These are phyloP conservation scores for Fraxinus cuspidata DNA, from an alignment of 257 asterid genomes.

Conservation along the genomic window DNA sequence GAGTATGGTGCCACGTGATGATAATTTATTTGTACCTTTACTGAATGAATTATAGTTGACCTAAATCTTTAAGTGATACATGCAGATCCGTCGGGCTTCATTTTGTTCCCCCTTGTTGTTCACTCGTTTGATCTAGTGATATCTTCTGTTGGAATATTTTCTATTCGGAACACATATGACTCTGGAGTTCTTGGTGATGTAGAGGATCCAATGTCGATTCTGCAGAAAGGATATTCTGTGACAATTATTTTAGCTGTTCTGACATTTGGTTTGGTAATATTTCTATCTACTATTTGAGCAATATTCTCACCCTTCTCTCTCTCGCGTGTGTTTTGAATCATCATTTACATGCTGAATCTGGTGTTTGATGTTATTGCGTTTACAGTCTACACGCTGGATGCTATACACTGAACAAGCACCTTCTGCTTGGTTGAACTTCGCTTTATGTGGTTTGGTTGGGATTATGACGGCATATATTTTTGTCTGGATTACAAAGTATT, in stretches of 20 bases:
- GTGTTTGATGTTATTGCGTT: slow-evolving; percentile 29
- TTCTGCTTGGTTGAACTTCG: slow-evolving; percentile 95
- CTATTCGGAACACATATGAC: slow-evolving; percentile 78
- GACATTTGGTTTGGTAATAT: slow-evolving; percentile 90
- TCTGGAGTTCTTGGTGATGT: slow-evolving; percentile 58
- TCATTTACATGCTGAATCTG: slow-evolving; percentile 28
- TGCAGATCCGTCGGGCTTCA: slow-evolving; percentile 99
- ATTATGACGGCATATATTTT: slow-evolving; percentile 86
- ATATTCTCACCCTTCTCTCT: slow-evolving; percentile 16
- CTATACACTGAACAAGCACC: slow-evolving; percentile 97
- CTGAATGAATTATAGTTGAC: slow-evolving; percentile 12
- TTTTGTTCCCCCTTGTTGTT: slow-evolving; percentile 95
- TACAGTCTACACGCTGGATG: slow-evolving; percentile 99
- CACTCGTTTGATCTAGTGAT: slow-evolving; percentile 97
- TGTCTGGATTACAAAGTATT: slow-evolving; percentile 85
- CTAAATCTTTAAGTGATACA: slow-evolving; percentile 22
- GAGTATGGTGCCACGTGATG: neutral
- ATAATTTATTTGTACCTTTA: slow-evolving; percentile 10
- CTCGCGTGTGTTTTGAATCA: slow-evolving; percentile 15
- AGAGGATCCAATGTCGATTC: slow-evolving; percentile 96
- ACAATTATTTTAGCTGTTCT: slow-evolving; percentile 84
- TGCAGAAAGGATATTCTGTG: slow-evolving; percentile 92
- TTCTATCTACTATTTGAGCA: slow-evolving; percentile 24
- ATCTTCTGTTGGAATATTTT: slow-evolving; percentile 88
- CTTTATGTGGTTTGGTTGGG: slow-evolving; percentile 95